Evolutionary conservation across 257 asterid species (phyloP), one percentile per base, ranked within the genome.

Genomic region (Scutellaria galericulata): DNA sequence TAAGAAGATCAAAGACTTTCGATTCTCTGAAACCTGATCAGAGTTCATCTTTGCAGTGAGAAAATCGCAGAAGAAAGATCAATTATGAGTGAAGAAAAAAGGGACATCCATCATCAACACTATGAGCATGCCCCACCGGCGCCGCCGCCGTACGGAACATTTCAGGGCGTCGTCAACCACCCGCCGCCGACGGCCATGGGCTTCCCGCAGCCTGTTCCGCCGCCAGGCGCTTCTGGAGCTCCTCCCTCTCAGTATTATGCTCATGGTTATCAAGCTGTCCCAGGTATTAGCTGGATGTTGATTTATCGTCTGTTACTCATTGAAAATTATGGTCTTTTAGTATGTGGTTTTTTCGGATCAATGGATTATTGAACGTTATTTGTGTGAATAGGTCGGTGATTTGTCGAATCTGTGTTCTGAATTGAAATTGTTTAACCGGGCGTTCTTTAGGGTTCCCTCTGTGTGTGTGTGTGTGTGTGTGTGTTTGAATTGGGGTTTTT

Each of bases 201-300:
- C 66, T 88, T 91, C 64, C 98, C 98, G 73, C 96, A 89, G 75
- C 96, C 95, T 2, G 87, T 82, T 69, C 94, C 97, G 37, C 96
- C 98, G 24, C 96, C 96, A 1, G 97, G 94, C 2, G 60, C 78
- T 70, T 67, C 88, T 31, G 91, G 83, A 7, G 87, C 40, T 64
- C 83, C 85, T 3, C 79, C 85, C 10, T 53, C 86, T 37, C 86
- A 84, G 6, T 86, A 85, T 66, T 87, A 93, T 71, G 81, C 83
- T 66, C 96, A 83, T 69, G 96, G 90, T 40, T 93, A 93, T 83
- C 98, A 93, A 76, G 77, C 91, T 72, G 96, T 91, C 52, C 92
- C 93, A 71, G 96, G 97, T 93, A 58, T 55, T 5, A 24, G 9
- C 31, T 62, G 37, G 64, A 59, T 51, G 51, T 14, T 65, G 70